Conservation (phyloP, 2,329 filamentous ascomycete genomes). For the Pseudogymnoascus sp. region DNA sequence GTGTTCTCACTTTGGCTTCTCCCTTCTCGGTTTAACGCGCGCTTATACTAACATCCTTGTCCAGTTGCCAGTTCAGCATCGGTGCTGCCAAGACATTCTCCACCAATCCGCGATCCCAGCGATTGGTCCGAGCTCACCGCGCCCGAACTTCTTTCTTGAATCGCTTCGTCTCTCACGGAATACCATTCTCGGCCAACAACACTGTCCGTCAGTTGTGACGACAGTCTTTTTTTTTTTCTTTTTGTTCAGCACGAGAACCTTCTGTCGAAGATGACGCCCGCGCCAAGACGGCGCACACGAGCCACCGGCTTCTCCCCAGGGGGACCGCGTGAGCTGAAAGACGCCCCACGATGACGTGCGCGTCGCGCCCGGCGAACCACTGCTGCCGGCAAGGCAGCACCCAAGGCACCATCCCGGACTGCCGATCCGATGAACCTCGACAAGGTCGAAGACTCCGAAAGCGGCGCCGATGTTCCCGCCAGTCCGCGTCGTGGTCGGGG, state of each 20-base stretch:
- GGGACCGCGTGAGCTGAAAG: conserved; percentile 9
- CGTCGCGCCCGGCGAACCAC: not conserved
- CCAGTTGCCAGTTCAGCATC: not conserved
- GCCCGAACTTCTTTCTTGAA: not conserved
- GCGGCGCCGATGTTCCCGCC: not conserved
- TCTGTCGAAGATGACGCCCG: not conserved
- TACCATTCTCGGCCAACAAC: not conserved
- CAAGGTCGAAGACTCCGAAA: not conserved
- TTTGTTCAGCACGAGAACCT: not conserved
- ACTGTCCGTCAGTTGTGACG: conserved; percentile 2
- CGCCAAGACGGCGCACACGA: conserved; percentile 9
- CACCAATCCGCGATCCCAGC: conserved; percentile 6
- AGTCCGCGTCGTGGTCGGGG: not conserved
- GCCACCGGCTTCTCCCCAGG: conserved; percentile 10
- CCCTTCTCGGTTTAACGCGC: not conserved
- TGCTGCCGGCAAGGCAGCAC: not conserved
- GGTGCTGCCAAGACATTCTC: conserved; percentile 5
- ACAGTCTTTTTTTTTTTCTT: not conserved
- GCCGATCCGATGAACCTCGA: not conserved
- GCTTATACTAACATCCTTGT: conserved; percentile 5
- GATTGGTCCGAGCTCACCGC: not conserved
- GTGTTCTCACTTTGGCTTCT: not conserved
- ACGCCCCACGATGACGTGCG: not conserved
- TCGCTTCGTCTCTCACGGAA: not conserved
- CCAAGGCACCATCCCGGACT: not conserved